Evolutionary conservation across 495 filamentous ascomycete species (phyloP).

Genomic region (Aspergillus mulundensis): DNA sequence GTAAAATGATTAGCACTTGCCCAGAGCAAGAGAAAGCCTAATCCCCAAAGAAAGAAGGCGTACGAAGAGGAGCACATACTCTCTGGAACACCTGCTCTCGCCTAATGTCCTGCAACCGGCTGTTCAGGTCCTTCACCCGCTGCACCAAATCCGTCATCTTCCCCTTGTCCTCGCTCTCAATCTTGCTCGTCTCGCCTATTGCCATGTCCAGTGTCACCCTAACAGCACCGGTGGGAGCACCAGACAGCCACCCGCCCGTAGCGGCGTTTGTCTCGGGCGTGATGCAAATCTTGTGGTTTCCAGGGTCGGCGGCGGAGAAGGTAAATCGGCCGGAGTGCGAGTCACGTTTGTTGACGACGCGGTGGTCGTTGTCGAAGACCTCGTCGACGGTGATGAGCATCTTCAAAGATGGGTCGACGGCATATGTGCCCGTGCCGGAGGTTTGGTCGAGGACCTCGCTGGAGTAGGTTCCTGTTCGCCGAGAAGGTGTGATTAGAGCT

Average conservation of each 20-base stretch:
- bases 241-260: slow-evolving; percentile 64
- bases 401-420: slow-evolving; percentile 65
- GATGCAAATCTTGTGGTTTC: slow-evolving; percentile 94
- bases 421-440: slow-evolving; percentile 53
- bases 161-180: slow-evolving; percentile 89
- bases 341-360: slow-evolving; percentile 83
- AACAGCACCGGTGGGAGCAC: slow-evolving; percentile 66
- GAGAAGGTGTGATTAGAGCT: too few relatives aligned
- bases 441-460: slow-evolving; percentile 73
- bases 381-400: slow-evolving; percentile 93
- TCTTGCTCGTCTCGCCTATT: slow-evolving; percentile 91
- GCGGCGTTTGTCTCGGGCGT: slow-evolving; percentile 65
- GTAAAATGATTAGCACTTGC: neutral
- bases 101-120: slow-evolving; percentile 80
- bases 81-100: slow-evolving; percentile 95
- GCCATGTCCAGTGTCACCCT: slow-evolving; percentile 84
- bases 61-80: slow-evolving; percentile 50
- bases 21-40: neutral
- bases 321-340: slow-evolving; percentile 79
- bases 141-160: slow-evolving; percentile 90
- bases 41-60: neutral
- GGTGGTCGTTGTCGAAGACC: slow-evolving; percentile 97
- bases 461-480: slow-evolving; percentile 65
- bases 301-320: slow-evolving; percentile 89
- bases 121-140: slow-evolving; percentile 86